Percentiles rank a stretch among this genome's conserved stretches.
Conservation (phyloP, 75 land plant species). For the Sequoiadendron giganteum region DNA sequence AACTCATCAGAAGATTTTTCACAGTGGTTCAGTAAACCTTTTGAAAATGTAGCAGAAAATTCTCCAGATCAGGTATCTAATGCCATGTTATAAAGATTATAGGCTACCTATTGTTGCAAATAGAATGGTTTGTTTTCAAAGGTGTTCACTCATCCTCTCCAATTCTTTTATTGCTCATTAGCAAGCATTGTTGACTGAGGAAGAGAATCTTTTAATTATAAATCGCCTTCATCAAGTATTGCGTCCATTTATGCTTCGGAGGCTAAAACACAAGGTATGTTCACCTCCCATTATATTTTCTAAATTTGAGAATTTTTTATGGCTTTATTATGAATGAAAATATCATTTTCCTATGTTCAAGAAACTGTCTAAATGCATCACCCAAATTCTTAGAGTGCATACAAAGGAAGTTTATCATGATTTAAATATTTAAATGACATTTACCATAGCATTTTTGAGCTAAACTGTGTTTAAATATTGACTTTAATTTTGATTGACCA, state of each 20-base stretch:
- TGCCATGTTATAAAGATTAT: constrained; percentile 6
- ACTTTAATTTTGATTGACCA: neutral
- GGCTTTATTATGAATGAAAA: neutral
- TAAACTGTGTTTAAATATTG: neutral
- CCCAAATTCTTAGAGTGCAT: neutral
- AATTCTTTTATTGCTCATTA: constrained; percentile 9
- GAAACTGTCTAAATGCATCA: neutral
- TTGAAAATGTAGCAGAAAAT: constrained; percentile 82
- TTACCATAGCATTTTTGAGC: neutral
- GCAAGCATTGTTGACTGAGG: constrained; percentile 93
- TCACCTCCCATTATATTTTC: neutral
- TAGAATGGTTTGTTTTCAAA: neutral
- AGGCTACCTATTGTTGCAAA: neutral
- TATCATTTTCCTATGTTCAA: neutral
- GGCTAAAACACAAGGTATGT: constrained; percentile 95
- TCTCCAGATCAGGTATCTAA: constrained; percentile 72
- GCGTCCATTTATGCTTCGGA: constrained; percentile 95
- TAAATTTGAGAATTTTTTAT: neutral
- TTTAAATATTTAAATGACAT: neutral
- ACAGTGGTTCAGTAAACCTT: constrained; percentile 99
- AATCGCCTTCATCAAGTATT: constrained; percentile 99
- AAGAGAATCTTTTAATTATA: constrained; percentile 96
- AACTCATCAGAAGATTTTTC: constrained; percentile 99
- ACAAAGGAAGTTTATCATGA: neutral
- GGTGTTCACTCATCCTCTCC: neutral